Evolutionary conservation across 139 green algal genomes (phyloP).

Genomic region (Monoraphidium neglectum): DNA sequence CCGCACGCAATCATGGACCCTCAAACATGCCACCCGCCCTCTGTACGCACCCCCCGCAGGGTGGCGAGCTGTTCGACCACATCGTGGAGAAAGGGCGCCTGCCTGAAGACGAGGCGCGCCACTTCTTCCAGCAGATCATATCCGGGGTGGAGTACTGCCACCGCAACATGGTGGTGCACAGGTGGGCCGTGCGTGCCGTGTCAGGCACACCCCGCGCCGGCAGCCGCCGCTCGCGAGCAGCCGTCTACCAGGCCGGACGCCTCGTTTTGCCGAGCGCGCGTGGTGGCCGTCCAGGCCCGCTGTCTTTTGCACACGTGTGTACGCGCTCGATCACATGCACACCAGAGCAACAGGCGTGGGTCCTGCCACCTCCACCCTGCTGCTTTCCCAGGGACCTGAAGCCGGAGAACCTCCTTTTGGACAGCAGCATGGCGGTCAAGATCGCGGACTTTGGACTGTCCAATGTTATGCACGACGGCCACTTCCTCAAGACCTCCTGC

Average conservation of each 20-base stretch:
- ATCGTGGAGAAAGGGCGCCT: conserved; percentile 99
- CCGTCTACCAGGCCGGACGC: too few relatives aligned
- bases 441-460: conserved; percentile 97
- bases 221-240: too few relatives aligned
- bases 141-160: conserved; percentile 97
- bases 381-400: conserved; percentile 80
- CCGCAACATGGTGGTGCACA: conserved; percentile 95
- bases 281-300: too few relatives aligned
- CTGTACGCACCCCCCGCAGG: conserved; percentile 55
- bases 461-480: conserved; percentile 99
- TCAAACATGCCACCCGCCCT: too few relatives aligned
- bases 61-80: conserved; percentile 99
- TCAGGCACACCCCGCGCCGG: too few relatives aligned
- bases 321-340: too few relatives aligned
- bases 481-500: conserved; percentile 99
- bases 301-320: too few relatives aligned
- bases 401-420: conserved; percentile 98
- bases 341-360: too few relatives aligned
- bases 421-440: conserved; percentile 89
- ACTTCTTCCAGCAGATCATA: conserved; percentile 99
- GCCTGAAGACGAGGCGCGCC: conserved; percentile 95
- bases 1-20: too few relatives aligned
- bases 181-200: conserved; percentile 29
- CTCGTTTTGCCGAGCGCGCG: too few relatives aligned
- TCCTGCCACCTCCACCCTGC: too few relatives aligned